Evolutionary conservation across 192 early-diverging fungal genomes (phyloP).

Genomic region (Kickxella alabastrina): DNA sequence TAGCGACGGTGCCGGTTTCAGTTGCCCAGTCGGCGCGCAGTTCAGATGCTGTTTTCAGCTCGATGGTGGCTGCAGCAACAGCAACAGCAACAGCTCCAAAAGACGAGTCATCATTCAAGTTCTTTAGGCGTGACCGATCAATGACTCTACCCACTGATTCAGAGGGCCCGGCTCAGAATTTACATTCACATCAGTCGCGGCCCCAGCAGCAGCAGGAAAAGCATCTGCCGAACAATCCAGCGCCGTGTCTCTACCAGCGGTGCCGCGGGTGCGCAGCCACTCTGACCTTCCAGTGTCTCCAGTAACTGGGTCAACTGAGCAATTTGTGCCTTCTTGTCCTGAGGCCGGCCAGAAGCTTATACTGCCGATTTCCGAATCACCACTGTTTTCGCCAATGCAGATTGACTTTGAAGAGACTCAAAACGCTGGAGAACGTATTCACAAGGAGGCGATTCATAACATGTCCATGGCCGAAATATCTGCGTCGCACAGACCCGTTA

Average conservation of each 20-base stretch:
- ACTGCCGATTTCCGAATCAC: slow-evolving; percentile 25
- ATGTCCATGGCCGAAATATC: slow-evolving; percentile 18
- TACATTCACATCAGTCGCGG: neutral
- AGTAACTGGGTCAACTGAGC: too few species aligned
- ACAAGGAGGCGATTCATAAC: slow-evolving; percentile 39
- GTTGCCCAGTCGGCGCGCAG: slow-evolving; percentile 5
- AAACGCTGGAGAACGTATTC: slow-evolving; percentile 36
- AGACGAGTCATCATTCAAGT: neutral
- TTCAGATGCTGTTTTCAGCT: slow-evolving; percentile 7
- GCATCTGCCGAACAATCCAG: too few species aligned
- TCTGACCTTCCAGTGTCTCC: neutral
- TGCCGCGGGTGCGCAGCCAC: slow-evolving; percentile 6
- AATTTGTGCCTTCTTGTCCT: too few species aligned
- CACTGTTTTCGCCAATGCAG: slow-evolving; percentile 23
- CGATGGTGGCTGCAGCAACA: neutral
- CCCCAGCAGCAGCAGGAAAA: too few species aligned
- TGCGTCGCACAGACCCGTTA: neutral
- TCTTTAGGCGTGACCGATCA: slow-evolving; percentile 35
- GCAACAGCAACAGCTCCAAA: neutral
- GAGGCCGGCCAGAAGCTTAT: neutral
- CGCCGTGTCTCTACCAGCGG: slow-evolving; percentile 4
- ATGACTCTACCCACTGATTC: slow-evolving; percentile 29
- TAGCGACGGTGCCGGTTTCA: neutral
- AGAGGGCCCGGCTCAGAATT: neutral
- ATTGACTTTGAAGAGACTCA: slow-evolving; percentile 2